Percentiles rank a stretch among this genome's conserved stretches.
Evolutionary conservation across 495 filamentous ascomycete genomes (phyloP).

Genomic region (Aspergillus incahuasiensis): DNA sequence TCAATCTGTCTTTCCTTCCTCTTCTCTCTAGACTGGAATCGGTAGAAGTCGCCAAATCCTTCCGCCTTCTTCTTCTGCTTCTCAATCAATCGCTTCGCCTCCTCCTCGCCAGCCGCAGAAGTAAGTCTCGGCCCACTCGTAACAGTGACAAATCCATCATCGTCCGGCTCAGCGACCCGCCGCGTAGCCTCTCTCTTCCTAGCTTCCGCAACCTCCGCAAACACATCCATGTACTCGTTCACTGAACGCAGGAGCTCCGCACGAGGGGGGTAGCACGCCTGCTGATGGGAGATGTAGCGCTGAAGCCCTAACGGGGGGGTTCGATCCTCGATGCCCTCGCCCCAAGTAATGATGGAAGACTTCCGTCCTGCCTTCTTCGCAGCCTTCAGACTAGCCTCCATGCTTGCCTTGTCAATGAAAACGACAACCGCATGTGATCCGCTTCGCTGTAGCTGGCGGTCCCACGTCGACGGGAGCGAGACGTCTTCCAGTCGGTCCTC

Average conservation of each 20-base stretch:
- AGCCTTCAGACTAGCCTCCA: conserved; percentile 67
- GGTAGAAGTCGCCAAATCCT: conserved; percentile 78
- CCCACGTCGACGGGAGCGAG: conserved; percentile 66
- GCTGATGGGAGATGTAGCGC: conserved; percentile 59
- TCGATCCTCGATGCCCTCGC: conserved; percentile 51
- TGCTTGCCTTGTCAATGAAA: conserved; percentile 75
- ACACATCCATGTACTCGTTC: conserved; percentile 77
- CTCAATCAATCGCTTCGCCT: conserved; percentile 65
- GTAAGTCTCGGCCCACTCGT: conserved; percentile 67
- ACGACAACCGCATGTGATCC: conserved; percentile 75
- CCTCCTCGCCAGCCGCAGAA: conserved; percentile 67
- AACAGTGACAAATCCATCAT: conserved; percentile 93
- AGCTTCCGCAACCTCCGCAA: conserved; percentile 60
- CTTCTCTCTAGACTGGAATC: conserved; percentile 88
- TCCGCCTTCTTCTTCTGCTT: conserved; percentile 68
- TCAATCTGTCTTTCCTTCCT: conserved; percentile 75
- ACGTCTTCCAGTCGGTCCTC: conserved; percentile 48
- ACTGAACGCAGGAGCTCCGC: conserved; percentile 60
- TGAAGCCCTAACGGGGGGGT: conserved; percentile 53
- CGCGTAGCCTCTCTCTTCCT: conserved; percentile 61
- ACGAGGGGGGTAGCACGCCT: conserved; percentile 63
- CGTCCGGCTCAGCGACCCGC: conserved; percentile 73
- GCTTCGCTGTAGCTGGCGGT: conserved; percentile 62
- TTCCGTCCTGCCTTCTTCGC: conserved; percentile 51
- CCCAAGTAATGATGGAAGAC: conserved; percentile 50